Base-by-base conservation (phyloP, 2,329 filamentous ascomycete genomes). In the Talaromyces sp. region DNA sequence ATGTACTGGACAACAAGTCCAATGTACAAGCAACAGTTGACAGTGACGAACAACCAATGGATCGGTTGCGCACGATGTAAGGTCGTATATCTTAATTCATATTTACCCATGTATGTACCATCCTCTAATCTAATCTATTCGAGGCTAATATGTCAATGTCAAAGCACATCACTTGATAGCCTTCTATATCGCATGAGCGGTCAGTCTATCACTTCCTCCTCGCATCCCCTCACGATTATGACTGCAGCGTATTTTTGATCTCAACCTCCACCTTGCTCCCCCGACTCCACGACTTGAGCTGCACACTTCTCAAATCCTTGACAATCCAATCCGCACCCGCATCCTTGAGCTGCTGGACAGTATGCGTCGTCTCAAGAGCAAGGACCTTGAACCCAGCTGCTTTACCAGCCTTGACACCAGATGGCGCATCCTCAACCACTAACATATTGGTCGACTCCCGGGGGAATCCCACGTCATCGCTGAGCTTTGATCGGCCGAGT, bases 281-380 rank as follows among this genome's bases (percentile, higher is more conserved):
- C 67, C 83, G 80, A 17, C 49, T 65, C 69, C 79, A 80, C 61
- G 84, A 82, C 71, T 81, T 80, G 63, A 96, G 80, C 70, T 79
- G 86, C 68, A 96, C 86, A 69, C 90, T 93, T 65, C 84, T 82
- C 79, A 97, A 82, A 78, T 97, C 92, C 77, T 84, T 83, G 65
- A 97, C 89, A 61, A 97, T 87, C 89, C 91, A 96, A 80, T 97
- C 92, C 52, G 93, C 92, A n/a, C 87, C 89, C 4, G 92, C 92
- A 56, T 85, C 86, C 67, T 84, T 80, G 59, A 96, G 84, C 79
- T 93, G 86, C 70, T 88, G 86, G 54, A 89, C 81, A 31, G 85
- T 87, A 79, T 97, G 93, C 73, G 91, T 96, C 62, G 93, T 97
- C 63, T 90, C 87, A 62, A 97, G 80, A n/a, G 89, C 93, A 54